phyloP scores from a whole-genome alignment of 2,329 filamentous ascomycete species.

The Verticillium albo-atrum region DNA sequence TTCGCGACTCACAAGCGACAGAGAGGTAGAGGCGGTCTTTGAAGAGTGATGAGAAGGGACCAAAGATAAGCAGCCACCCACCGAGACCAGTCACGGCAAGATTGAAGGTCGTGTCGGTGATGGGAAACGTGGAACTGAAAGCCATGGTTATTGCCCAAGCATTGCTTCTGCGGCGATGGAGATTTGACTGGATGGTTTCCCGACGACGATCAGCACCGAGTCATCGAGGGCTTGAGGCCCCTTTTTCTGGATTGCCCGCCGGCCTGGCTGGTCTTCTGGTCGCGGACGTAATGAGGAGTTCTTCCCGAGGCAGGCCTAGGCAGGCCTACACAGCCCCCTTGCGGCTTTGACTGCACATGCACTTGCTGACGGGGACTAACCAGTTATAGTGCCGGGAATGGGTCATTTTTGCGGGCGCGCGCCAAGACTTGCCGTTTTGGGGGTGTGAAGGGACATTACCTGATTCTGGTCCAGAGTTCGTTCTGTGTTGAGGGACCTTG shows the following conservation, averaged over 20 bases:
- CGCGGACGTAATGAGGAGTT: background rate
- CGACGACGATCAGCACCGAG: background rate
- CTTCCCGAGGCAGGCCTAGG: background rate
- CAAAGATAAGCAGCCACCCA: conserved; percentile 87
- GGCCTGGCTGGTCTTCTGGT: background rate
- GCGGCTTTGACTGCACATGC: background rate
- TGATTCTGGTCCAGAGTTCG: background rate
- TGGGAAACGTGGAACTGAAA: background rate
- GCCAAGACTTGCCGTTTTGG: background rate
- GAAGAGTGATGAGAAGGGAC: conserved; percentile 80
- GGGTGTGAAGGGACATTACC: background rate
- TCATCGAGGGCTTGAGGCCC: background rate
- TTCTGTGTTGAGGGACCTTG: background rate
- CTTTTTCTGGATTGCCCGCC: too few species aligned
- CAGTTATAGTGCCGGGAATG: background rate
- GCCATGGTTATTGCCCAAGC: background rate
- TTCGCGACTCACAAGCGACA: conserved; percentile 66
- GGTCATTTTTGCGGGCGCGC: background rate
- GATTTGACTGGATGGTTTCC: background rate
- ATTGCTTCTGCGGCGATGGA: background rate
- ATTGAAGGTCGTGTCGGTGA: conserved; percentile 56
- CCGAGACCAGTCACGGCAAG: conserved; percentile 76
- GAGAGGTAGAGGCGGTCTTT: conserved; percentile 91
- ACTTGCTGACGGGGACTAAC: background rate
- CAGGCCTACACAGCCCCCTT: background rate